A percentile compares a stretch with the other conserved stretches of the same genome.
Conservation (phyloP, 1,284 basidiomycete genomes). For the Butyriboletus regius region DNA sequence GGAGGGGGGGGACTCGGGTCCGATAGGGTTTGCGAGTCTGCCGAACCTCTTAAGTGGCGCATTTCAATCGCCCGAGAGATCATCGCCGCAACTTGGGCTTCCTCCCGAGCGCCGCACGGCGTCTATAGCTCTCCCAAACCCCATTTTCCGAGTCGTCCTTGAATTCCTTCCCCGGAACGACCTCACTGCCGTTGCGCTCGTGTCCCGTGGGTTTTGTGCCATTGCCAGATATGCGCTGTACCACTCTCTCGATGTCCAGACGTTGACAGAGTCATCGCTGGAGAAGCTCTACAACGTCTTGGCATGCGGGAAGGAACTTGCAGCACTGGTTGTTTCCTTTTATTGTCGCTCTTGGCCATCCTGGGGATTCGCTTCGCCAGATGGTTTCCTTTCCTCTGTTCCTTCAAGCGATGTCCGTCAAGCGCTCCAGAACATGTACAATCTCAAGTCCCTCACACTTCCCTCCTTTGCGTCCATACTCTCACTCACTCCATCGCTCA, state of each 20-base stretch:
- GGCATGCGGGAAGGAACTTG: constrained; percentile 17
- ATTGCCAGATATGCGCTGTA: constrained; percentile 22
- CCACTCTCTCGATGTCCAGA: constrained; percentile 17
- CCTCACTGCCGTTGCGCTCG: constrained; percentile 19
- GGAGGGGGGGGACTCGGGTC: neutral
- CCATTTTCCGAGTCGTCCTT: constrained; percentile 22
- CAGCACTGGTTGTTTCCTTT: constrained; percentile 22
- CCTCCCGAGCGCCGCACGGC: neutral
- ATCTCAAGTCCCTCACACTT: constrained; percentile 25
- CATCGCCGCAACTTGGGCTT: neutral
- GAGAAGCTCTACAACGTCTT: constrained; percentile 19
- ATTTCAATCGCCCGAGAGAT: neutral
- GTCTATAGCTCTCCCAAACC: constrained; percentile 14
- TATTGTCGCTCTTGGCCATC: constrained; percentile 23
- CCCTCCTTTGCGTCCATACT: constrained; percentile 24
- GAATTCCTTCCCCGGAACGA: constrained; percentile 14
- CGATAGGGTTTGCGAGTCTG: constrained; percentile 12
- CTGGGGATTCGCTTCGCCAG: constrained; percentile 4
- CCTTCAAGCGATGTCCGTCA: constrained; percentile 16
- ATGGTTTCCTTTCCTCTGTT: constrained; percentile 3
- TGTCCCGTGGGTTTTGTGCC: constrained; percentile 18
- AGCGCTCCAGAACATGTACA: constrained; percentile 29
- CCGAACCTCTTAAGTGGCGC: constrained; percentile 17
- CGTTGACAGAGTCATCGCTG: constrained; percentile 8
- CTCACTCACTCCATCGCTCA: constrained; percentile 14